phyloP scores from a whole-genome alignment of 345 rosid species.

The Trapa incisa region DNA sequence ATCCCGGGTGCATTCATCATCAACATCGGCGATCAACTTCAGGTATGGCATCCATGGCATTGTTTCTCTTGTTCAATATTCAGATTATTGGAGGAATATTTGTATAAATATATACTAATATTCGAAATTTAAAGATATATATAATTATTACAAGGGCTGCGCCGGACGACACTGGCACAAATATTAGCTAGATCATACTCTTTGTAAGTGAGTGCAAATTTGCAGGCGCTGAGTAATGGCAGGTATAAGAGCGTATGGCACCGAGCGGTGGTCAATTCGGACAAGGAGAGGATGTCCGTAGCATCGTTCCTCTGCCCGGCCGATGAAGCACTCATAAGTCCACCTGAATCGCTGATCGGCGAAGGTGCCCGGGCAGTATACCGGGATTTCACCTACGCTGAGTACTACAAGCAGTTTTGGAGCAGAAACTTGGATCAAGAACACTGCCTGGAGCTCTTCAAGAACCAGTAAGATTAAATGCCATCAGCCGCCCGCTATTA shows the following conservation, averaged over 20 bases:
- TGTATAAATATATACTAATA: no score
- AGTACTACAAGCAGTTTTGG: constrained; percentile 81
- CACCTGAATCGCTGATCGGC: constrained; percentile 34
- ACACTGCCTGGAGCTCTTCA: constrained; percentile 73
- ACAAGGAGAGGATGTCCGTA: constrained; percentile 50
- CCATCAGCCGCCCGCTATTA: no score
- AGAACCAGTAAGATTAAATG: constrained; percentile 12
- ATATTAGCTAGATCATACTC: no score
- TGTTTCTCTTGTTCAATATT: no score
- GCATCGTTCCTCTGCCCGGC: constrained; percentile 71
- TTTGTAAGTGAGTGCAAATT: neutral
- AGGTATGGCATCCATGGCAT: constrained; percentile 24
- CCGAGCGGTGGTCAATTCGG: constrained; percentile 54
- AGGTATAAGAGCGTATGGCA: constrained; percentile 86
- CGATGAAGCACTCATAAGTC: constrained; percentile 50
- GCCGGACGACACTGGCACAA: no score
- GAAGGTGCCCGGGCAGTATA: constrained; percentile 39
- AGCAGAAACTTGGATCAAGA: constrained; percentile 76
- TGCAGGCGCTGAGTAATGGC: constrained; percentile 76
- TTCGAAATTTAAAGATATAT: no score
- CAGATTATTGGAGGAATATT: no score
- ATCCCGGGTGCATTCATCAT: constrained; percentile 65
- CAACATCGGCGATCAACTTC: constrained; percentile 82
- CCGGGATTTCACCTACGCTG: constrained; percentile 67
- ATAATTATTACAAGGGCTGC: no score